Evolutionary conservation across 129 eudicot genomes (phyloP), one percentile per base, ranked within the genome.

Genomic region (Flaveria sonorensis): DNA sequence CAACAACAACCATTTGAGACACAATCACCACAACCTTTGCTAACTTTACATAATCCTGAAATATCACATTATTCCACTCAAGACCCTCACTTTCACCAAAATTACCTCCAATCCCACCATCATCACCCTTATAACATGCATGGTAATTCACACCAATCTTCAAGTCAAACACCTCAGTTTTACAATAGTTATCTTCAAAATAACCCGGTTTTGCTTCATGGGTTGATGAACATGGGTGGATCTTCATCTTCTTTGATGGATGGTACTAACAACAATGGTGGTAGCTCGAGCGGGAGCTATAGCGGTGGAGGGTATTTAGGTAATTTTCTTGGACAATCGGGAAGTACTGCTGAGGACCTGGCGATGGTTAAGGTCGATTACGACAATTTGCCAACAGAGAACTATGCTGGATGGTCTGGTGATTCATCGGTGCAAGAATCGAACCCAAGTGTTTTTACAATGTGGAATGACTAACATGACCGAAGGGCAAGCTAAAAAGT

Each of bases 331-430:
- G 90, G 87, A 23, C 88, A 82, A 75, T 64, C 88, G 0, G 89
- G 84, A 15, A 86, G 82, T 57, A 74, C 82, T 61, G 78, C 62
- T 7, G 92, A 75, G 74, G 91, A 89, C 57, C 85, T 82, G 1
- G 83, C 90, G 0, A 26, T 90, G 87, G 96, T 91, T 52, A 94
- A 94, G 77, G 98, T 91, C 4, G 98, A 94, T 64, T 94, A 94
- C 52, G 98, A 91, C 62, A 89, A 83, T 57, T 26, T 87, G 87
- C 88, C 87, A 24, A 74, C 98, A 0, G 85, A 82, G 19, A 82
- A 85, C 70, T 88, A 89, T 21, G 79, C 79, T 9, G 98, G 93
- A 32, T 89, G 98, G 96, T 84, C 98, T 0, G 88, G 92, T 6
- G 98, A 90, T 18, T 86, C 92, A 1, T 80, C 96, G 5, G 91